These are phyloP conservation scores for Fusarium dlaminii DNA, from an alignment of 2,329 filamentous ascomycete genomes.

Conservation along the genomic window DNA sequence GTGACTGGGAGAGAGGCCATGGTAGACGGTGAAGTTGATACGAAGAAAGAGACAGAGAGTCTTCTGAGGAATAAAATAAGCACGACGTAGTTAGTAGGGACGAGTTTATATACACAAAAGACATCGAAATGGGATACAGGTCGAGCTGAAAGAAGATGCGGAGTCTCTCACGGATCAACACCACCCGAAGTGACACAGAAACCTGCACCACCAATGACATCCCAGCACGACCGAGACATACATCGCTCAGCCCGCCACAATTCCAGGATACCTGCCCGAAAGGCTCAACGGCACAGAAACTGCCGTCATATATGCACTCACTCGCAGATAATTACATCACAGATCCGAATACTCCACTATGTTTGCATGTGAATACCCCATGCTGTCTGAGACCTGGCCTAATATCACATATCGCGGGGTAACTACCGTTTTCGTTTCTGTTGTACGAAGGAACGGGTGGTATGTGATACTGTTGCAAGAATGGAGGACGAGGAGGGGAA, in stretches of 20 bases:
- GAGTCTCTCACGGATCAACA: not conserved
- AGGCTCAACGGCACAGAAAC: not conserved
- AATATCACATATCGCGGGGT: not conserved
- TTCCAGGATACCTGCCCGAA: not conserved
- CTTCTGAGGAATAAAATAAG: no score
- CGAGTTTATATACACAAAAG: not conserved
- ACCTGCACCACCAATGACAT: not conserved
- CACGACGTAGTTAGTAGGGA: no score
- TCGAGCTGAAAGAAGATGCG: not conserved
- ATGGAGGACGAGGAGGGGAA: not conserved
- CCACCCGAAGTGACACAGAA: not conserved
- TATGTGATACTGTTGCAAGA: not conserved
- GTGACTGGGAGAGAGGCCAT: not conserved
- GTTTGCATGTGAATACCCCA: not conserved
- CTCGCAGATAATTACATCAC: not conserved
- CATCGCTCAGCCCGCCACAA: not conserved
- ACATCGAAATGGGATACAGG: rapidly evolving
- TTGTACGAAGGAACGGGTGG: not conserved
- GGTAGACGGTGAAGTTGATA: rapidly evolving
- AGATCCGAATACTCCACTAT: not conserved
- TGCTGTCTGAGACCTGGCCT: not conserved
- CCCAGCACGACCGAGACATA: not conserved
- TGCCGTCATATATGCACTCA: not conserved
- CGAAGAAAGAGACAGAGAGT: no score
- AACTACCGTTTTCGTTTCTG: not conserved